A percentile compares a stretch with the other conserved stretches of the same genome.
These are phyloP conservation scores for Phtheirospermum japonicum DNA, from an alignment of 257 asterid genomes.

Conservation along the genomic window DNA sequence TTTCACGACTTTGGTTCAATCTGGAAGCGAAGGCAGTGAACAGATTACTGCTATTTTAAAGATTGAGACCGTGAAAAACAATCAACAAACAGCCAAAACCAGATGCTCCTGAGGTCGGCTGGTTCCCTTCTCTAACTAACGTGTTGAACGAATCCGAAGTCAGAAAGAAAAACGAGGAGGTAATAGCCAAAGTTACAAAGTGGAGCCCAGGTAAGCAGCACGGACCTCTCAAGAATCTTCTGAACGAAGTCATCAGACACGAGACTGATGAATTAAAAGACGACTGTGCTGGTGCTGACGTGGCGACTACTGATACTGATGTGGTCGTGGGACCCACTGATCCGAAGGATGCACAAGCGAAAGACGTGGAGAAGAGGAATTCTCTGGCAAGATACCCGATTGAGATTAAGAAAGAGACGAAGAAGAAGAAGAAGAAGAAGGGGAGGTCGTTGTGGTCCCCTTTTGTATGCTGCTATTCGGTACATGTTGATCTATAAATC, in stretches of 20 bases:
- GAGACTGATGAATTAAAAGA: slow-evolving; percentile 36
- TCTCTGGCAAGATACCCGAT: slow-evolving; percentile 86
- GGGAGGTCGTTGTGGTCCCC: slow-evolving; percentile 73
- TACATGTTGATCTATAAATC: slow-evolving; percentile 49
- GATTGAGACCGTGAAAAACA: slow-evolving; percentile 40
- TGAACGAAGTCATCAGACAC: slow-evolving; percentile 49
- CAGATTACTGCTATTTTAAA: slow-evolving; percentile 42
- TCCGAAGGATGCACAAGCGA: slow-evolving; percentile 31
- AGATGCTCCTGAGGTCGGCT: slow-evolving; percentile 56
- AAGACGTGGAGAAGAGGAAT: slow-evolving; percentile 74
- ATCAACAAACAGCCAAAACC: slow-evolving; percentile 49
- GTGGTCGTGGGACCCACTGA: slow-evolving; percentile 29
- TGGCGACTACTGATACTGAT: slow-evolving; percentile 38
- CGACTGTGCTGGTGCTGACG: slow-evolving; percentile 23
- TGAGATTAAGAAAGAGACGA: slow-evolving; percentile 75
- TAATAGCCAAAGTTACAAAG: slow-evolving; percentile 71
- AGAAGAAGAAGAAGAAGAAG: slow-evolving; percentile 66
- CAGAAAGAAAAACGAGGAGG: slow-evolving; percentile 80
- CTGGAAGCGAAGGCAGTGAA: slow-evolving; percentile 27
- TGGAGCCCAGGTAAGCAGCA: slow-evolving; percentile 72
- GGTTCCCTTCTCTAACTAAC: slow-evolving; percentile 72
- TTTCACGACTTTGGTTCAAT: slow-evolving; percentile 67
- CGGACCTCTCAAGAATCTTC: slow-evolving; percentile 55
- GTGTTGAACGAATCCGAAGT: slow-evolving; percentile 76
- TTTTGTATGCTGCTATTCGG: slow-evolving; percentile 81